Evolutionary conservation across 2,329 filamentous ascomycete genomes (phyloP), one percentile per base, ranked within the genome.

Genomic region (Westerdykella aurantiaca): DNA sequence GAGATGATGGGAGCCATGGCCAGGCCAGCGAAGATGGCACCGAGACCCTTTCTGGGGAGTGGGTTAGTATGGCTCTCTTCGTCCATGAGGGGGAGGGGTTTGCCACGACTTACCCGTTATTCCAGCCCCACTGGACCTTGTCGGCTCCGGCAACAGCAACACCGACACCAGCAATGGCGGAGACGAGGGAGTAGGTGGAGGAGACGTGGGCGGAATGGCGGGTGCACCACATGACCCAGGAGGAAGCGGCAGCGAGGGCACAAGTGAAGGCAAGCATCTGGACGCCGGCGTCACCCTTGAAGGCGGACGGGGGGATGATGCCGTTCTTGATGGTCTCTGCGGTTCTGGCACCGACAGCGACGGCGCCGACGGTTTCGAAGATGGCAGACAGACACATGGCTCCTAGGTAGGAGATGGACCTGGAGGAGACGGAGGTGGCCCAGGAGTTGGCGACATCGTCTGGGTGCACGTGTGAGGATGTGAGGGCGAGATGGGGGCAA

Each of bases 391-490:
- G 56, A 41, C 69, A 42, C 69, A 75, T 74, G 48, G 72, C 84
- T 68, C 83, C 80, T 54, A 79, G 69, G 70, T 87, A 85, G 2
- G 81, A 74, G 58, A 88, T 75, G 52, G 86, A 89, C 42, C 86
- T 73, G n/a, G 86, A 89, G 16, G 86, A 89, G 46, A 90, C 85
- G 58, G 80, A 84, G 56, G 86, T 90, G 43, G 86, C 86, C 83
- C 85, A 90, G 40, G 86, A 73, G 70, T 91, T 91, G 61, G 86
- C 86, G 45, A 91, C 86, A 84, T 90, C 86, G 68, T 89, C 81
- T 65, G n/a, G 49, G 35, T 31, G 22, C 17, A 23, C 18, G 5
- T 9, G 4, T 12, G 3, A 11, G 6, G 5, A 22, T 21, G 16
- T 29, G 31, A 11, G 23, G 16, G 25, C 9, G 16, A 21, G 35